Conservation (phyloP, 2,329 filamentous ascomycete genomes). For the Nigrospora sphaerica region DNA sequence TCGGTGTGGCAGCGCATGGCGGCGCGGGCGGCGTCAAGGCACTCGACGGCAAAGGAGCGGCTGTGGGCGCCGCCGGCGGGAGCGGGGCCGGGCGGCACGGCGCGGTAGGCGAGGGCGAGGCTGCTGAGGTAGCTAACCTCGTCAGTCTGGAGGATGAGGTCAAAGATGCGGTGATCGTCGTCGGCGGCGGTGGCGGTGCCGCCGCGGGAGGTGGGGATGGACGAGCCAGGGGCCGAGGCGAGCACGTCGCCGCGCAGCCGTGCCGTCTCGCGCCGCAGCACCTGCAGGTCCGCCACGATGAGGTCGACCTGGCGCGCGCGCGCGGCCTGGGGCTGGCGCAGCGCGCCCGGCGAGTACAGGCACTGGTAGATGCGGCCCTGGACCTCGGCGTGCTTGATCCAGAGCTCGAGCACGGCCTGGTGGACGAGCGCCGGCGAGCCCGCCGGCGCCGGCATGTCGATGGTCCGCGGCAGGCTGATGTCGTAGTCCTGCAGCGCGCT, state of each 20-base stretch:
- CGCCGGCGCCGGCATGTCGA: no score
- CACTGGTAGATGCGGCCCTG: constrained; percentile 50
- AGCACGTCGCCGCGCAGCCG: constrained; percentile 15
- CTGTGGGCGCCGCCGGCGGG: constrained; percentile 8
- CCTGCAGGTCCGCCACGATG: constrained; percentile 22
- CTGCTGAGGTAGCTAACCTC: constrained; percentile 33
- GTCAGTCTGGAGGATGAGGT: constrained; percentile 29
- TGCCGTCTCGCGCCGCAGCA: constrained; percentile 19
- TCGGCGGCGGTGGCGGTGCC: constrained; percentile 1
- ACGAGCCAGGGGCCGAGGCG: background rate
- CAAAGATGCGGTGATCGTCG: constrained; percentile 18
- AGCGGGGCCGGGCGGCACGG: constrained; percentile 26
- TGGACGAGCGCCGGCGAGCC: constrained; percentile 10
- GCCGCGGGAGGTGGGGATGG: background rate
- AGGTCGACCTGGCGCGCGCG: constrained; percentile 24
- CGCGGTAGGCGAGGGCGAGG: constrained; percentile 35
- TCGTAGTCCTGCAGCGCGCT: constrained; percentile 51
- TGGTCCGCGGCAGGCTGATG: constrained; percentile 31
- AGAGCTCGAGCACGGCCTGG: constrained; percentile 32
- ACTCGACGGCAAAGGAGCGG: constrained; percentile 31
- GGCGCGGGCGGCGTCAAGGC: constrained; percentile 31
- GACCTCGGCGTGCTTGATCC: constrained; percentile 44
- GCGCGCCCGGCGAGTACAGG: constrained; percentile 38
- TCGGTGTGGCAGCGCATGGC: constrained; percentile 33
- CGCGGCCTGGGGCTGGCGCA: constrained; percentile 23